Evolutionary conservation across 1,284 basidiomycete species (phyloP), one percentile per base, ranked within the genome.

Genomic region (Fomitopsis schrenkii): DNA sequence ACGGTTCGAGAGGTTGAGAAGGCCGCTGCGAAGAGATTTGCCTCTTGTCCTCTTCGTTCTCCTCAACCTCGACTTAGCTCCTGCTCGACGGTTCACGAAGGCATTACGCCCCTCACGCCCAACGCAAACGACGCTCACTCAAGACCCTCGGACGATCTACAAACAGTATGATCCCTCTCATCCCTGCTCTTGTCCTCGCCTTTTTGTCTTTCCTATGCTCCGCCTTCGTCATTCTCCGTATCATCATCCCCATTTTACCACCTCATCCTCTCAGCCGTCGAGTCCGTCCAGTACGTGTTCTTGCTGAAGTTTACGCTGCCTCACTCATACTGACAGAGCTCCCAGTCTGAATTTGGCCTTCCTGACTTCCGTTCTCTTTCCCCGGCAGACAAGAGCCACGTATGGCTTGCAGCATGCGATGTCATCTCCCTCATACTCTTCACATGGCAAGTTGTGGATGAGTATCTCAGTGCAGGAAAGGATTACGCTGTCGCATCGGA

Each of bases 351-450:
- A 76, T 89, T 88, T 72, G 85, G 86, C 64, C 80, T 88, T 63
- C 86, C 87, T 65, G 83, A 84, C 70, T 87, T 83, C 74, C 80
- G 80, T 67, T 81, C 81, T 26, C 79, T 91, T 63, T 85, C 88
- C 52, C 75, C 81, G 38, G 82, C 85, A 59, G 84, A 89, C 72
- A 87, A 88, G 75, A 82, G 83, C 65, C 86, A 89, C 69, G 68
- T 90, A 53, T 91, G 88, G 87, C 76, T 91, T 45, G 84, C 88
- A 59, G 73, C 77, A 46, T 80, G 86, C 60, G 88, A 90, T 68
- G 67, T 90, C 40, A 58, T 87, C 41, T 83, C 87, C 9, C 76
- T 90, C 45, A 73, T 72, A 35, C 70, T 85, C 36, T 88, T 90
- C 70, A 71, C 85, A 53, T 90, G 88, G 87, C 83, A 91, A 68